A percentile compares a stretch with the other conserved stretches of the same genome.
Evolutionary conservation across 371 early-diverging fungal species (phyloP).

Genomic region (Furculomyces boomerangus): DNA sequence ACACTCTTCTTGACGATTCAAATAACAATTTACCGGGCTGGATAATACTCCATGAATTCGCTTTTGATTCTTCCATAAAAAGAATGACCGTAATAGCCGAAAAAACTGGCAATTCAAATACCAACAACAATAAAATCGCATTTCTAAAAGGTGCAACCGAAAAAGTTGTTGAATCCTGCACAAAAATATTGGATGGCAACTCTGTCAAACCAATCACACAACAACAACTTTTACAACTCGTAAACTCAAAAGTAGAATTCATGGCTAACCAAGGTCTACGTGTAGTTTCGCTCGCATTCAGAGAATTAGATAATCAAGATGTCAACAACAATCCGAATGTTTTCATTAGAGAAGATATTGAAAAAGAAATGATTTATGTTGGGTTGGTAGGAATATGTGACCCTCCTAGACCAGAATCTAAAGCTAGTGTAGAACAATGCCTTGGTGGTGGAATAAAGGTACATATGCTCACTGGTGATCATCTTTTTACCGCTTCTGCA

Average conservation of each 20-base stretch:
- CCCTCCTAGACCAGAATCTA: constrained; percentile 67
- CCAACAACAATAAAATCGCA: constrained; percentile 24
- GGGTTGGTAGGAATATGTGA: constrained; percentile 87
- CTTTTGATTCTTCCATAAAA: constrained; percentile 71
- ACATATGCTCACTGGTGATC: constrained; percentile 91
- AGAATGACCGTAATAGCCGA: constrained; percentile 75
- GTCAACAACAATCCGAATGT: constrained; percentile 2
- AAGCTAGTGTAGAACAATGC: constrained; percentile 62
- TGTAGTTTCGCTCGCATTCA: constrained; percentile 41
- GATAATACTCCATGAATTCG: constrained; percentile 56
- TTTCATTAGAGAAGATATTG: constrained; percentile 35
- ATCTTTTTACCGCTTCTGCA: constrained; percentile 77
- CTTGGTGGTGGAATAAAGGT: constrained; percentile 81
- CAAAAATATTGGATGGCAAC: constrained; percentile 21
- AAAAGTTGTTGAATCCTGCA: constrained; percentile 42
- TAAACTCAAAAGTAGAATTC: constrained; percentile 33
- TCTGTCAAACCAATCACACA: constrained; percentile 23
- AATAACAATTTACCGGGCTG: too few species aligned
- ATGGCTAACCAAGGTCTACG: constrained; percentile 54
- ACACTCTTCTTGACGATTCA: constrained; percentile 25
- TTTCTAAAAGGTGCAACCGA: constrained; percentile 54
- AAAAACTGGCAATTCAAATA: too few species aligned
- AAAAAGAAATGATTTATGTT: constrained; percentile 57
- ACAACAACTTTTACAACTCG: constrained; percentile 28
- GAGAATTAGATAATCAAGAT: constrained; percentile 5